A percentile compares a stretch with the other conserved stretches of the same genome.
Evolutionary conservation across 305 asterid species (phyloP).

Genomic region (Petunia hybrid): DNA sequence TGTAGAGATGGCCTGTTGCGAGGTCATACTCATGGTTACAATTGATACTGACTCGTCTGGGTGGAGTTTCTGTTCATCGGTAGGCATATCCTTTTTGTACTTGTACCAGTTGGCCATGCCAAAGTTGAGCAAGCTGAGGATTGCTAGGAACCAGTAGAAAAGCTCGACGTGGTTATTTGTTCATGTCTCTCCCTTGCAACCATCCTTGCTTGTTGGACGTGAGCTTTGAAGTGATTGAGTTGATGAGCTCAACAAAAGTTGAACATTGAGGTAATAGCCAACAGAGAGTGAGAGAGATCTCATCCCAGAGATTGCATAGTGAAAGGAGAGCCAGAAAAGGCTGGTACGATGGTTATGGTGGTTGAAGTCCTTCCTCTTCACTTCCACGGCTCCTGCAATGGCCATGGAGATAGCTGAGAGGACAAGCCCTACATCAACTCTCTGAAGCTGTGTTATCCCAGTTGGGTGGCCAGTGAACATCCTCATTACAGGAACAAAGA

Average conservation of each 20-base stretch:
- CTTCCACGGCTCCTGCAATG: conserved; percentile 55
- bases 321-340: conserved; percentile 69
- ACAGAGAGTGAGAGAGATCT: conserved; percentile 68
- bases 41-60: not conserved
- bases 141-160: conserved; percentile 49
- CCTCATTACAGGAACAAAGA: conserved; percentile 55
- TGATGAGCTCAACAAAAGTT: conserved; percentile 62
- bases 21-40: conserved; percentile 14
- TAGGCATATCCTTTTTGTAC: conserved; percentile 27
- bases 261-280: conserved; percentile 72
- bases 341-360: conserved; percentile 50
- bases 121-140: conserved; percentile 50
- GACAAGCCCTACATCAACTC: conserved; percentile 57
- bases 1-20: conserved; percentile 29
- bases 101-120: conserved; percentile 53
- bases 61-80: conserved; percentile 19
- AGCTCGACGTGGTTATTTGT: conserved; percentile 44
- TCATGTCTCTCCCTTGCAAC: conserved; percentile 64
- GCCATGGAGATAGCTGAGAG: conserved; percentile 56
- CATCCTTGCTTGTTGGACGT: conserved; percentile 60
- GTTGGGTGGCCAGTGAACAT: conserved; percentile 50
- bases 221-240: conserved; percentile 52
- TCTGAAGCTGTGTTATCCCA: conserved; percentile 65
- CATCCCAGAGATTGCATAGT: conserved; percentile 69
- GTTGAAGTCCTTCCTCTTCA: conserved; percentile 54